Conservation (phyloP, 2,329 filamentous ascomycete species). For the Bipolaris bicolor region DNA sequence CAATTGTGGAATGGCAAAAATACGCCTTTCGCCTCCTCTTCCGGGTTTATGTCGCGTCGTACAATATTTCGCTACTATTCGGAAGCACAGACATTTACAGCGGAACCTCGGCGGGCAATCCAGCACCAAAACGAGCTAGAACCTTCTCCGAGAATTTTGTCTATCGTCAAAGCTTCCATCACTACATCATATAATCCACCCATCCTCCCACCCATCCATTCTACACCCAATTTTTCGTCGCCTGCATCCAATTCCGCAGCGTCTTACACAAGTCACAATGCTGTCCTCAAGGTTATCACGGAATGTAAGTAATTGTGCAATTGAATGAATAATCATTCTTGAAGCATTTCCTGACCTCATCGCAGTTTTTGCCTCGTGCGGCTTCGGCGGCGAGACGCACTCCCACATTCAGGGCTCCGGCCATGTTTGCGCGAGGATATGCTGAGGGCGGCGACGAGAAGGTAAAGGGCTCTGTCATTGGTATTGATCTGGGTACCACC, state of each 20-base stretch:
- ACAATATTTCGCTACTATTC: constrained; percentile 4
- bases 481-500: constrained; percentile 97
- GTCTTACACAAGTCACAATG: constrained; percentile 42
- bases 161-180: constrained; percentile 37
- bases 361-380: constrained; percentile 72
- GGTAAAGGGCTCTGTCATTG: constrained; percentile 94
- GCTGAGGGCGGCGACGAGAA: constrained; percentile 75
- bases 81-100: constrained; percentile 25
- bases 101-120: constrained; percentile 26
- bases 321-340: not conserved
- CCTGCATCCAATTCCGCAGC: constrained; percentile 40
- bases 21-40: constrained; percentile 2
- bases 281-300: constrained; percentile 52
- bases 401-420: constrained; percentile 71
- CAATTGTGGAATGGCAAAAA: not conserved
- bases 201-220: constrained; percentile 25
- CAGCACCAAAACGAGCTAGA: constrained; percentile 29
- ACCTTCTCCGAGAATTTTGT: constrained; percentile 38
- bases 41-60: constrained; percentile 3
- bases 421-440: constrained; percentile 72
- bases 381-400: constrained; percentile 68
- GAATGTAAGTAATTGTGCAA: constrained; percentile 41
- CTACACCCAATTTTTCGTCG: constrained; percentile 33
- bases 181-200: constrained; percentile 37
- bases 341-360: constrained; percentile 36